These are phyloP conservation scores for Teunomyces cretensis DNA, from an alignment of 805 yeast genomes.

Conservation along the genomic window DNA sequence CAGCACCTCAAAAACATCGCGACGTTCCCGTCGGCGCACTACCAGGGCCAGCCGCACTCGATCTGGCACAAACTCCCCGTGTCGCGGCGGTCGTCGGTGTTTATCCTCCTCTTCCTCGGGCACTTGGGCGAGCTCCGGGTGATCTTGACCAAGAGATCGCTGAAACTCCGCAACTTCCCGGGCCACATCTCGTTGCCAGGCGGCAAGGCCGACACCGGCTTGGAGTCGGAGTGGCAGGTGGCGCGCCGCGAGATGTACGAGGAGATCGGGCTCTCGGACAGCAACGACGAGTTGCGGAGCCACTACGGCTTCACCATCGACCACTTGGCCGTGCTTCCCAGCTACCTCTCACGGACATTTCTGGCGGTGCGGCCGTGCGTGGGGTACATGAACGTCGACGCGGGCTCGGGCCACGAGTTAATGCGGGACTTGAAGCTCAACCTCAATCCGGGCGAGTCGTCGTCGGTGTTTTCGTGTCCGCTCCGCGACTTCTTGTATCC, in stretches of 20 bases:
- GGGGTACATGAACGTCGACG: constrained; percentile 54
- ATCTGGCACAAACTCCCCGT: constrained; percentile 69
- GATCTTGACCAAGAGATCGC: constrained; percentile 74
- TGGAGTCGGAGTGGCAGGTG: constrained; percentile 67
- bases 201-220: constrained; percentile 76
- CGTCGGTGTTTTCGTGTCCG: constrained; percentile 71
- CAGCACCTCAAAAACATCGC: constrained; percentile 30
- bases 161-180: constrained; percentile 67
- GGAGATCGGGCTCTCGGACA: constrained; percentile 72
- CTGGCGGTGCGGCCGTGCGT: constrained; percentile 82
- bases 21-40: constrained; percentile 31
- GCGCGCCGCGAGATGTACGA: constrained; percentile 84
- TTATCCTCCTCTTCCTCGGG: constrained; percentile 72
- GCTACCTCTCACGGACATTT: constrained; percentile 78
- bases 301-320: constrained; percentile 60
- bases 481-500: constrained; percentile 55
- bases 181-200: constrained; percentile 95
- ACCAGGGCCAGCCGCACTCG: constrained; percentile 28
- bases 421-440: constrained; percentile 38
- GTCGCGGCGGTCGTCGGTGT: constrained; percentile 73
- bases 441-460: constrained; percentile 75
- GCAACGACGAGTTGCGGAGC: constrained; percentile 42
- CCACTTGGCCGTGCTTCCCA: constrained; percentile 63
- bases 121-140: constrained; percentile 74
- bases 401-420: constrained; percentile 16